Evolutionary conservation across 2,329 filamentous ascomycete genomes (phyloP).

Genomic region (Monosporascus cannonballus): DNA sequence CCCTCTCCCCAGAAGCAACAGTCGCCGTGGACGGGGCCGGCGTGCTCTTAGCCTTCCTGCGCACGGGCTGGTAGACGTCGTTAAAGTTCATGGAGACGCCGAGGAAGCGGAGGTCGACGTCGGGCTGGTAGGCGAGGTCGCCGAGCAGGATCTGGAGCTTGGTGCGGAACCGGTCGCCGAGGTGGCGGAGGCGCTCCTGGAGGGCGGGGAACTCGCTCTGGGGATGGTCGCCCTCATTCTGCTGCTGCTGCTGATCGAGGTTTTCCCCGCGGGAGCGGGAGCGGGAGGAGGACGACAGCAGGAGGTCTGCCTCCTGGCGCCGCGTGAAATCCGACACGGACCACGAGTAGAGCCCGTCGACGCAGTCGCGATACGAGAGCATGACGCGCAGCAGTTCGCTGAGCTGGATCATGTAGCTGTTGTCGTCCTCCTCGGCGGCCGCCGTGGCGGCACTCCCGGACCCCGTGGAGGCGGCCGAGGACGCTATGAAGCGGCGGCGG

Average conservation of each 20-base stretch:
- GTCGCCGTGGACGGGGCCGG: constrained; percentile 6
- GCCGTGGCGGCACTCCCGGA: constrained; percentile 30
- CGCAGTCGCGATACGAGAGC: constrained; percentile 86
- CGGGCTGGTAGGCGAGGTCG: constrained; percentile 86
- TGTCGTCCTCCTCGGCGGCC: constrained; percentile 55
- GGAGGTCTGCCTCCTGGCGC: constrained; percentile 75
- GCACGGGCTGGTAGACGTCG: constrained; percentile 80
- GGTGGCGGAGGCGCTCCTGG: constrained; percentile 62
- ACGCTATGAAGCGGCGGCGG: constrained; percentile 36
- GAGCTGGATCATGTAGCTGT: constrained; percentile 82
- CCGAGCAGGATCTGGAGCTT: constrained; percentile 78
- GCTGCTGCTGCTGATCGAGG: constrained; percentile 10
- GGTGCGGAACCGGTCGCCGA: constrained; percentile 70
- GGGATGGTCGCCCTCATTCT: constrained; percentile 50
- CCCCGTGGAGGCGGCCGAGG: constrained; percentile 31
- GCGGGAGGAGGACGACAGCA: constrained; percentile 8
- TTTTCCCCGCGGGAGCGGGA: not conserved
- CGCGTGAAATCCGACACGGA: constrained; percentile 90
- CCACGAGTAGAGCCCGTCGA: constrained; percentile 92
- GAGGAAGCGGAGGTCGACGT: constrained; percentile 91
- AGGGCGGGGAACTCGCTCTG: constrained; percentile 64
- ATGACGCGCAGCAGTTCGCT: constrained; percentile 90
- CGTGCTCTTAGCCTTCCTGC: constrained; percentile 49
- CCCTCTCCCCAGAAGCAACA: constrained; percentile 1
- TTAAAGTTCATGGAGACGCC: constrained; percentile 99